Evolutionary conservation across 2,329 filamentous ascomycete genomes (phyloP).

Genomic region (Paraphaeosphaeria minitans): DNA sequence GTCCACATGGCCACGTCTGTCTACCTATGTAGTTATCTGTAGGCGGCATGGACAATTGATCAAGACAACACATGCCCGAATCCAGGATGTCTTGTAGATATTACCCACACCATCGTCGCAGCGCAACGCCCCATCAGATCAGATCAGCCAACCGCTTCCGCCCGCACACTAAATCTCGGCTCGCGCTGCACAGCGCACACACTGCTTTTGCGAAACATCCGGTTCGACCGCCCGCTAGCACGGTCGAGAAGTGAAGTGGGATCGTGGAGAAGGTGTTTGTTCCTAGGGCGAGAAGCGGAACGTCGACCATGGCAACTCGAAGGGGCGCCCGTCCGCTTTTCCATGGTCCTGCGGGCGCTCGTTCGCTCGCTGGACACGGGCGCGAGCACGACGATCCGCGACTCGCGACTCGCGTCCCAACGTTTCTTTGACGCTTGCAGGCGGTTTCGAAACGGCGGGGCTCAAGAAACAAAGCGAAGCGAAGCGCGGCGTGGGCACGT

Average conservation of each 20-base stretch:
- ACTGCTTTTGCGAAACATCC: not conserved
- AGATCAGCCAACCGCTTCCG: not conserved
- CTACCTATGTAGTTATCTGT: not conserved
- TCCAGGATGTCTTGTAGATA: not conserved
- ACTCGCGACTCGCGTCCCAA: slow-evolving; percentile 9
- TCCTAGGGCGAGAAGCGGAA: slow-evolving; percentile 1
- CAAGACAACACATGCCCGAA: not conserved
- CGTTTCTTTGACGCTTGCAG: slow-evolving; percentile 2
- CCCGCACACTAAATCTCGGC: not conserved
- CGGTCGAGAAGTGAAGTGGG: not conserved
- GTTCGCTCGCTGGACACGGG: not conserved
- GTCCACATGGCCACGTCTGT: not conserved
- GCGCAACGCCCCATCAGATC: not conserved
- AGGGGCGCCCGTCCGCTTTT: not conserved
- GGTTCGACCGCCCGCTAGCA: not conserved
- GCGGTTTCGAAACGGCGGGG: slow-evolving; percentile 8
- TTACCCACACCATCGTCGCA: not conserved
- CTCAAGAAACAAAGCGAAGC: not conserved
- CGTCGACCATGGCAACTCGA: not conserved
- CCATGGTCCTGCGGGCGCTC: not conserved
- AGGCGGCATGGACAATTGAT: not conserved
- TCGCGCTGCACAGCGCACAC: not conserved
- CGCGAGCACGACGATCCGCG: not conserved
- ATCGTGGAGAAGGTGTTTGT: too few species aligned
- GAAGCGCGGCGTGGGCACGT: not conserved